phyloP scores from a whole-genome alignment of 2,329 filamentous ascomycete genomes.

The Cladophialophora carrionii region DNA sequence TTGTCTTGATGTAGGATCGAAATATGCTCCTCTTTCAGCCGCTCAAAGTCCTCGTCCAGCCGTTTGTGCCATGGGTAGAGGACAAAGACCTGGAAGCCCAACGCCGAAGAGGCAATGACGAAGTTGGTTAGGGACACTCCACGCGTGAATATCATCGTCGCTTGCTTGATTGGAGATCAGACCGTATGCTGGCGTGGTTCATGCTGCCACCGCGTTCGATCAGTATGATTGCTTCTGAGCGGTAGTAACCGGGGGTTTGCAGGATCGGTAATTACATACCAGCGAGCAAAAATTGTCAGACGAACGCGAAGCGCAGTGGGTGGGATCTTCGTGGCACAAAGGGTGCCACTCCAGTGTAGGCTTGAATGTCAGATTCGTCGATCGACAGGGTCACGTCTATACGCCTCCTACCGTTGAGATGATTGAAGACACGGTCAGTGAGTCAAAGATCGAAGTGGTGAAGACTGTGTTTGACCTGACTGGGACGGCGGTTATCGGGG shows the following conservation, averaged over 20 bases:
- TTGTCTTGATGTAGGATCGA: conserved; percentile 41
- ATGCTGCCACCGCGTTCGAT: background rate
- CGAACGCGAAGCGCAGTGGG: background rate
- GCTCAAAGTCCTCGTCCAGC: conserved; percentile 64
- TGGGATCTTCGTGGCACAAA: background rate
- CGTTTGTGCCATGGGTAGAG: conserved; percentile 72
- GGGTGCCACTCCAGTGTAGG: background rate
- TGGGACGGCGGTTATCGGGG: background rate
- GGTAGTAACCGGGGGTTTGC: background rate
- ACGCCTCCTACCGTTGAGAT: conserved; percentile 1
- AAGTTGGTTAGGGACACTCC: conserved; percentile 67
- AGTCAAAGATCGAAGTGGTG: background rate
- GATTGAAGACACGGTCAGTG: background rate
- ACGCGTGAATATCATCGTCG: conserved; percentile 53
- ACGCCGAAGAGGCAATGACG: conserved; percentile 64
- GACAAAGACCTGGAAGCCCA: conserved; percentile 70
- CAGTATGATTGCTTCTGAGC: background rate
- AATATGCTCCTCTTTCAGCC: conserved; percentile 62
- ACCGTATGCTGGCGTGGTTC: background rate
- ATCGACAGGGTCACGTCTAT: background rate
- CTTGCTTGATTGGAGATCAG: background rate
- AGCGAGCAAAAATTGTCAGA: background rate
- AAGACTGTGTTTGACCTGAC: background rate
- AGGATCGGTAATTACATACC: background rate
- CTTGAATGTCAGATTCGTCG: background rate